These are phyloP conservation scores for Myxozyma melibiosi DNA, from an alignment of 805 yeast species.

Conservation along the genomic window DNA sequence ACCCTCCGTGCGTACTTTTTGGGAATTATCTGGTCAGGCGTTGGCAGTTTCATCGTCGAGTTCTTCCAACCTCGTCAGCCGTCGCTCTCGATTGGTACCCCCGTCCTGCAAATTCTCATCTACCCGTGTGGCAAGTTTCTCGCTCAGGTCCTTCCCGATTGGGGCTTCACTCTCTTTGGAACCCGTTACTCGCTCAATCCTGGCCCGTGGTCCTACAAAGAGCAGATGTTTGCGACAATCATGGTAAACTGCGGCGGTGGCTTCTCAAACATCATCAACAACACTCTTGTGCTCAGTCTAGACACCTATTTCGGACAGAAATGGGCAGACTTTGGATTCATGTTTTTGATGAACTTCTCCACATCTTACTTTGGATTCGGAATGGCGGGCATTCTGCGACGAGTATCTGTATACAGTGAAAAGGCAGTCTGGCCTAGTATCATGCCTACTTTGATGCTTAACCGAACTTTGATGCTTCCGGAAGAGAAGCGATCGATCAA, in stretches of 20 bases:
- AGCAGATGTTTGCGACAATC: slow-evolving; percentile 63
- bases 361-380: slow-evolving; percentile 68
- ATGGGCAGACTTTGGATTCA: slow-evolving; percentile 52
- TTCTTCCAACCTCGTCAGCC: slow-evolving; percentile 62
- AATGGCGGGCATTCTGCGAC: slow-evolving; percentile 65
- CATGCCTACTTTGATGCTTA: slow-evolving; percentile 53
- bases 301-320: slow-evolving; percentile 40
- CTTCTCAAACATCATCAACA: slow-evolving; percentile 17
- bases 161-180: slow-evolving; percentile 49
- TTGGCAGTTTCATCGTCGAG: slow-evolving; percentile 59
- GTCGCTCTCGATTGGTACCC: slow-evolving; percentile 50
- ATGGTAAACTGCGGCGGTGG: slow-evolving; percentile 33
- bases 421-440: slow-evolving; percentile 60
- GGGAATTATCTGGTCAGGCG: slow-evolving; percentile 53
- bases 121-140: slow-evolving; percentile 58
- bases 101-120: slow-evolving; percentile 60
- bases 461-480: slow-evolving; percentile 50
- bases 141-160: slow-evolving; percentile 50
- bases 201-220: slow-evolving; percentile 65
- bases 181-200: slow-evolving; percentile 53
- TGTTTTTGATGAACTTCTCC: slow-evolving; percentile 54
- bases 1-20: slow-evolving; percentile 57
- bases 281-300: slow-evolving; percentile 36
- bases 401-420: slow-evolving; percentile 60
- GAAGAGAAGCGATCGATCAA: slow-evolving; percentile 50